phyloP scores from a whole-genome alignment of 345 rosid genomes.

The Acer campestre region DNA sequence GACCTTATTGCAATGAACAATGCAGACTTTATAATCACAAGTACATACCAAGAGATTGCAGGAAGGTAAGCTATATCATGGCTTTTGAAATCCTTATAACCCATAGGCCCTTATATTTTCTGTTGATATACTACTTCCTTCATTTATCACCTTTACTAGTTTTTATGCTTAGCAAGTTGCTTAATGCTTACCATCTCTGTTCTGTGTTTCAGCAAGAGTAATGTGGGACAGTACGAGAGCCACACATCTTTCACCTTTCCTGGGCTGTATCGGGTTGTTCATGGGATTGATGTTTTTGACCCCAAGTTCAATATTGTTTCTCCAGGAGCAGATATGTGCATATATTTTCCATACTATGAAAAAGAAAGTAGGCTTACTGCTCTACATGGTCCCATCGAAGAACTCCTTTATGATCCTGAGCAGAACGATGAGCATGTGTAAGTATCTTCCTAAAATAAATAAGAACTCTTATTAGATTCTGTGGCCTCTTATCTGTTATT shows the following conservation, averaged over 20 bases:
- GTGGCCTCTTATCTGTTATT: background rate
- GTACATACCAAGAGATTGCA: conserved; percentile 57
- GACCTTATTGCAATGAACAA: conserved; percentile 60
- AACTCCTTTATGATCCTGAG: conserved; percentile 42
- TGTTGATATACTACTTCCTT: conserved; percentile 4
- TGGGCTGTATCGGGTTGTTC: conserved; percentile 60
- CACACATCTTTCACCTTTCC: conserved; percentile 70
- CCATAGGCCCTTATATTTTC: background rate
- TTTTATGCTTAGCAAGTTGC: conserved; percentile 7
- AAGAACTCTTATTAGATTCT: background rate
- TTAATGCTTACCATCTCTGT: conserved; percentile 4
- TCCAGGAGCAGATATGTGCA: conserved; percentile 67
- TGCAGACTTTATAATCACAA: conserved; percentile 61
- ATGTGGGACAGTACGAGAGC: conserved; percentile 62
- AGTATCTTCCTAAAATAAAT: conserved; percentile 22
- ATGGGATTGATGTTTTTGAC: conserved; percentile 64
- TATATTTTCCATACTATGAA: conserved; percentile 60
- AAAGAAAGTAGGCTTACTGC: conserved; percentile 52
- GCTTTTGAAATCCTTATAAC: background rate
- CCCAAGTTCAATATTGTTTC: conserved; percentile 70
- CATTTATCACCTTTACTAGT: background rate
- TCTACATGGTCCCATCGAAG: conserved; percentile 53
- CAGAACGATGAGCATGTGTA: conserved; percentile 62
- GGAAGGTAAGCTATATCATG: conserved; percentile 38
- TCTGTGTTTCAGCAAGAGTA: conserved; percentile 43